These are phyloP conservation scores for Clausena lansium DNA, from an alignment of 345 rosid species.

Conservation along the genomic window DNA sequence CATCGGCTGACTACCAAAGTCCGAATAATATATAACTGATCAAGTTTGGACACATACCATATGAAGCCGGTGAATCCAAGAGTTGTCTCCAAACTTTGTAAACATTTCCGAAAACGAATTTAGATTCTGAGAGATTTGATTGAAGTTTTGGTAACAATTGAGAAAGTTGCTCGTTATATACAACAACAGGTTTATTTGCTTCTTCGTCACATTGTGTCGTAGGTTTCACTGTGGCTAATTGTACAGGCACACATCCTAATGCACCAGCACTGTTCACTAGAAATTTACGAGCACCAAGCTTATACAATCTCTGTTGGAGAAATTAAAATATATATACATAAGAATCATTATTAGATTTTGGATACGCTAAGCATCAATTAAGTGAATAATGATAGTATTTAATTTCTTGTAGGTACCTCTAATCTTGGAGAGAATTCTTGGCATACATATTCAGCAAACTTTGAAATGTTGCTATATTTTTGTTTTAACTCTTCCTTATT, in stretches of 20 bases:
- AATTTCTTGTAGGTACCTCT: not conserved
- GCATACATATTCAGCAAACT: not conserved
- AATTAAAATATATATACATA: too few species aligned
- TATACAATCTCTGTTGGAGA: not conserved
- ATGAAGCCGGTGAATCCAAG: not conserved
- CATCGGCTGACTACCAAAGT: not conserved
- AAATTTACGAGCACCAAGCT: conserved; percentile 13
- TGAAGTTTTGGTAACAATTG: not conserved
- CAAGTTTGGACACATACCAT: not conserved
- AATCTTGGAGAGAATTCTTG: not conserved
- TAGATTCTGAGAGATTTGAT: not conserved
- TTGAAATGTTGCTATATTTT: not conserved
- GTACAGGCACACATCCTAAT: not conserved
- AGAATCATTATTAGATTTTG: not conserved
- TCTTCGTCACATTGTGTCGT: not conserved
- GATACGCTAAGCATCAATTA: not conserved
- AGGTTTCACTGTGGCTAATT: not conserved
- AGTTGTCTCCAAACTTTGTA: not conserved
- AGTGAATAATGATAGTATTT: not conserved
- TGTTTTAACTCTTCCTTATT: not conserved
- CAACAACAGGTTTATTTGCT: not conserved
- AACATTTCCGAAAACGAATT: conserved; percentile 4
- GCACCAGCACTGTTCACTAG: conserved; percentile 4
- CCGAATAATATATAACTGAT: too few species aligned
- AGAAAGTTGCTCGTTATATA: not conserved